Base-by-base conservation (phyloP, 2,329 filamentous ascomycete genomes). In the Sarocladium oryzae region DNA sequence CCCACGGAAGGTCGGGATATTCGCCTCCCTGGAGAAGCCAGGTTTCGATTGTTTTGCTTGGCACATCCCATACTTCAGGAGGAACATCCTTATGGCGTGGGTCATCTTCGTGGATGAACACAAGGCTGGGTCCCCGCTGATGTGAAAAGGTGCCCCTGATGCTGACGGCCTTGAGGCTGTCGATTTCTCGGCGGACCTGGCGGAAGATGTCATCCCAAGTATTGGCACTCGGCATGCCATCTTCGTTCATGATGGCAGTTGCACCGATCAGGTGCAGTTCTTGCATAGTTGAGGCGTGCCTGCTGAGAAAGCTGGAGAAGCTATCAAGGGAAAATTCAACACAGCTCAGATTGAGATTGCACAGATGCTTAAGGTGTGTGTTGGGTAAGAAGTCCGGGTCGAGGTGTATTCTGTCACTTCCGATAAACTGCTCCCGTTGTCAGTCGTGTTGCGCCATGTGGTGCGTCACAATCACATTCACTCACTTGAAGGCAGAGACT, bases 351-450 rank as follows among this genome's bases (percentile, higher is more conserved):
- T 57, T 49, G 2, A 60, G 37, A 24, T 40, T 56, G n/a, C 60
- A 53, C 4, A 60, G 56, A 10, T 57, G 28, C n/a, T n/a, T n/a
- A 10, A 60, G 51, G 15, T 28, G 50, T 6, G 56, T 54, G 9
- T 52, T 58, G 13, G 54, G 54, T 13, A 54, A 54, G 24, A 60
- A 59, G 13, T 52, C 56, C 2, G 49, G n/a, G 10, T 56, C 56
- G 2, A 18, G 4, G 3, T 56, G 55, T 9, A 3, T 52, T 18
- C 16, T 50, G 38, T 40, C 32, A 9, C 32, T 20, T 4, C 46
- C 38, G 18, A 40, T 48, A 16, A 32, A 41, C 16, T 54, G 45
- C 7, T 32, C 18, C 7, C 6, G 3, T 3, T 33, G 8, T 41
- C 37, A 41, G 37, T 41, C 28, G 7, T 8, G 23, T 11, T 28